phyloP scores from a whole-genome alignment of 176 grass and related monocot species.

The Triticum dicoccoides region DNA sequence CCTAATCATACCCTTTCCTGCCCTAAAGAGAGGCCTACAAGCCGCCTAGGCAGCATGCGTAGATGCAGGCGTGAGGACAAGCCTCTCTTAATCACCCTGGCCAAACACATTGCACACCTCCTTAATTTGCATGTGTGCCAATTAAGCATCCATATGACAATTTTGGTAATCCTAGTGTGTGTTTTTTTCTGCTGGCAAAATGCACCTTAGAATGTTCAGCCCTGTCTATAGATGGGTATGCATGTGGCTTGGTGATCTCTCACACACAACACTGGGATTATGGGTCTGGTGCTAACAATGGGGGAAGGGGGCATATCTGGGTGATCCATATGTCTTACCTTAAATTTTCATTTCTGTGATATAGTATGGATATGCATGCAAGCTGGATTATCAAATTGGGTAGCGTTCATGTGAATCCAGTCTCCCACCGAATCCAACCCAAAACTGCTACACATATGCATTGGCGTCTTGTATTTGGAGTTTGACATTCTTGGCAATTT shows the following conservation, averaged over 20 bases:
- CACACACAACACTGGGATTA: background rate
- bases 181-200: background rate
- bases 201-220: constrained; percentile 7
- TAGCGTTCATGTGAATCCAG: constrained; percentile 18
- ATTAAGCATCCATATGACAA: background rate
- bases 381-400: constrained; percentile 1
- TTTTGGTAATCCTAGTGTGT: background rate
- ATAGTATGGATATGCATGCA: background rate
- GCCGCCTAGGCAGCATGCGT: constrained; percentile 19
- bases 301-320: background rate
- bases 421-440: constrained; percentile 36
- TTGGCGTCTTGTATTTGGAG: constrained; percentile 28
- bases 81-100: constrained; percentile 12
- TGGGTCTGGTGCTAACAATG: background rate
- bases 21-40: constrained; percentile 33
- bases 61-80: constrained; percentile 36
- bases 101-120: constrained; percentile 15
- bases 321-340: background rate
- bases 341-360: background rate
- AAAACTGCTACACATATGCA: constrained; percentile 30
- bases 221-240: background rate
- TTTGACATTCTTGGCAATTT: constrained; percentile 36
- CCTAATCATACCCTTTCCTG: constrained; percentile 46
- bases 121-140: constrained; percentile 2
- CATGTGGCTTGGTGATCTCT: background rate